Evolutionary conservation across 2,329 filamentous ascomycete species (phyloP), one percentile per base, ranked within the genome.

Genomic region (Cercospora brassicicola): DNA sequence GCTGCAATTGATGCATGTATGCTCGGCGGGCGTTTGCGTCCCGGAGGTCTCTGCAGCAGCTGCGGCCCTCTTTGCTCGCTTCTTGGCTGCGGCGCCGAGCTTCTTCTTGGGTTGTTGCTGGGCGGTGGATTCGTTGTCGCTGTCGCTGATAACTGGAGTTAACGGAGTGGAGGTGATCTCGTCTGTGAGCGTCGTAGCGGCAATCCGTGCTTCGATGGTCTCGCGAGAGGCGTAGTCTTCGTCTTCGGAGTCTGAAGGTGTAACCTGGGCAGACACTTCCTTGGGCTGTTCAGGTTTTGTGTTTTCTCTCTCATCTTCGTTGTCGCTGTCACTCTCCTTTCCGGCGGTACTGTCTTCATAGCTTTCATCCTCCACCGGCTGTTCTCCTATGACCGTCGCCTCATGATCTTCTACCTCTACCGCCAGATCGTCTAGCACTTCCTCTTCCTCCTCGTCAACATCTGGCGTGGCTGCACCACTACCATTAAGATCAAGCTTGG

Each of bases 1-100:
- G 72, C 88, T 86, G 79, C 95, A 98, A 4, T 89, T 87, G 2
- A 90, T 86, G 77, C 95, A 98, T 74, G 89, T 89, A 63, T 92
- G 86, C 31, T 88, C 82, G 71, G 71, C 23, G 1, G 77, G 77
- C 4, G 70, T 59, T 23, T 76, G 61, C 5, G 20, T 20, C 8
- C 51, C 76, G n/a, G 13, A 30, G 42, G 23, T 42, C 20, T 57
- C 62, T 26, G 51, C 76, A 59, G 82, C 80, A 0, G 82, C 82
- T 1, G 82, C 82, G 45, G 78, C 80, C 71, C 83, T 84, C 71
- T 83, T 84, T 2, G 80, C 79, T 9, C 82, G 79, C 71, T 84
- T 84, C 66, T 82, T 79, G 0, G 82, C 82, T 9, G 83, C 83
- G 73, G 83, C 83, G 68, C 83, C 83, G 31, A 83, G 67, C 64